Evolutionary conservation across 179 eudicot genomes (phyloP).

Genomic region (Vitellaria paradoxa): DNA sequence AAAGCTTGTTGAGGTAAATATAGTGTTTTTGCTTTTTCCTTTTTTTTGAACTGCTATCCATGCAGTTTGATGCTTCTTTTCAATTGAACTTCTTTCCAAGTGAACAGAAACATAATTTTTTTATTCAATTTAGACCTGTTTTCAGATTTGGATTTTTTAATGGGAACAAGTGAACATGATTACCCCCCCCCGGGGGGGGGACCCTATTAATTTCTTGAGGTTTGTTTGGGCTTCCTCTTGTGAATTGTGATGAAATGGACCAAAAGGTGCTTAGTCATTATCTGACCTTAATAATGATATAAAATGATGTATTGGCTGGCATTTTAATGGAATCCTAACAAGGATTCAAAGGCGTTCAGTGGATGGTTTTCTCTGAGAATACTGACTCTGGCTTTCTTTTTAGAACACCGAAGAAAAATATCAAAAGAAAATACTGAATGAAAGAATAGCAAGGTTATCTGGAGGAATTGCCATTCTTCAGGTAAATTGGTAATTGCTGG

Average conservation of each 20-base stretch:
- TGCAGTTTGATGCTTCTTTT: background rate
- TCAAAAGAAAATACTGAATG: slow-evolving; percentile 58
- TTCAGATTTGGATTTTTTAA: background rate
- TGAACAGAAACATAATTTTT: background rate
- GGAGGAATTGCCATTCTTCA: slow-evolving; percentile 64
- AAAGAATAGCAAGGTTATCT: slow-evolving; percentile 56
- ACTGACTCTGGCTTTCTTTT: slow-evolving; percentile 13
- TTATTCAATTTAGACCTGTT: background rate
- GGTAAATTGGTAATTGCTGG: slow-evolving; percentile 23
- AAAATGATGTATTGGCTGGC: background rate
- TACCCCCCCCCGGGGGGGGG: background rate
- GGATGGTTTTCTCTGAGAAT: background rate
- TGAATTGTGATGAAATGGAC: background rate
- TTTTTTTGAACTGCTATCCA: background rate
- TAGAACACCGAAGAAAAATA: slow-evolving; percentile 56
- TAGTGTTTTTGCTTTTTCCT: background rate
- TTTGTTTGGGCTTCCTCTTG: background rate
- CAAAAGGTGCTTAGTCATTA: background rate
- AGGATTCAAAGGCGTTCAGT: background rate
- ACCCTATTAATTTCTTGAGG: too few relatives aligned
- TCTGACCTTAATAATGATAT: background rate
- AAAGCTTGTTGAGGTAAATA: slow-evolving; percentile 52
- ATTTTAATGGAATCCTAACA: background rate
- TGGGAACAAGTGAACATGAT: background rate
- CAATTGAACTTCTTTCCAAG: background rate